Evolutionary conservation across 441 rosid species (phyloP), one percentile per base, ranked within the genome.

Genomic region (Jatropha multifida): DNA sequence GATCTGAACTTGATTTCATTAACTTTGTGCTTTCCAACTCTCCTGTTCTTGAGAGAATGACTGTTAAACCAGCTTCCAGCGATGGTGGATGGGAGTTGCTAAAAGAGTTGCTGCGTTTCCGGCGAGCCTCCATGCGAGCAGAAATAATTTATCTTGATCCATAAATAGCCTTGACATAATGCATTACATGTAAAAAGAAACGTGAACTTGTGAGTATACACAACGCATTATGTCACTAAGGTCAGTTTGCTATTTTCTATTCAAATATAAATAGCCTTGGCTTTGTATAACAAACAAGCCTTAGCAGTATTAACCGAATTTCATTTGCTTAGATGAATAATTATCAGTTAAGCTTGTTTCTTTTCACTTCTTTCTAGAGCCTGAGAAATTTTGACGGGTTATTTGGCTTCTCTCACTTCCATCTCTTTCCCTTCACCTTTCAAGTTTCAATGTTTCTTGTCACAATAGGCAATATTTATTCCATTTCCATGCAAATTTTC

Each of bases 1-100:
- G 65, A 80, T 76, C 86, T 11, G 96, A 91, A 67, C 86, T 89
- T 78, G 87, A 87, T 77, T 91, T 86, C 77, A 81, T 89, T 18
- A 76, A 83, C 75, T 89, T 89, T 78, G 40, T 91, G 75, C 93
- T 89, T 9, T 86, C 88, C 38, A 90, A 88, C 77, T 83, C 88
- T 15, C 90, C 96, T 2, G 71, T 77, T 44, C 90, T 91, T 27
- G 93, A 90, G 78, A 86, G 67, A 73, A 77, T 89, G 90, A 84
- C 86, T 46, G 65, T 90, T 13, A 89, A 81, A 80, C 93, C 92
- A 26, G 76, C 81, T 52, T 76, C 87, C 5, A 58, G 42, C 14
- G 83, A 82, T 62, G 90, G 89, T 54, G 84, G 82, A 65, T 82
- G 82, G 85, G 89, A 79, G 54, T 71, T 90, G 81, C 42, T 84